A percentile compares a stretch with the other conserved stretches of the same genome.
These are phyloP conservation scores for Lonicera japonica DNA, from an alignment of 129 eudicot species.

Conservation along the genomic window DNA sequence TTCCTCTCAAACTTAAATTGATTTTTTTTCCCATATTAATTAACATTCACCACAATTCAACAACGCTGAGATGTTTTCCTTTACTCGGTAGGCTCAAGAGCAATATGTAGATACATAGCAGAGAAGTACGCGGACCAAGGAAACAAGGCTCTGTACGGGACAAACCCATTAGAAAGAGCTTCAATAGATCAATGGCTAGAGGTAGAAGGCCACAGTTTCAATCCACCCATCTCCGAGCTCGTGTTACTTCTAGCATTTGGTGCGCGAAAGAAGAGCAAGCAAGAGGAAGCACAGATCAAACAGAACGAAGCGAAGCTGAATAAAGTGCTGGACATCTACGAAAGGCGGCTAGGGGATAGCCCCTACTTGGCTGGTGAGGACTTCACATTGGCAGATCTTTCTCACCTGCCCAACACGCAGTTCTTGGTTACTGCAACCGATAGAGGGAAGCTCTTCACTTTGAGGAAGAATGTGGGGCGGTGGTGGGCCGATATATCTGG, in stretches of 20 bases:
- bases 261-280: conserved; percentile 57
- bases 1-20: neutral
- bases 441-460: conserved; percentile 42
- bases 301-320: conserved; percentile 57
- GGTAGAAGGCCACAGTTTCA: conserved; percentile 70
- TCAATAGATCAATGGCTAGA: conserved; percentile 87
- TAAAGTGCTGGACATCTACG: conserved; percentile 73
- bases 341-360: conserved; percentile 55
- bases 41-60: conserved; percentile 2
- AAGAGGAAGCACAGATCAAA: conserved; percentile 54
- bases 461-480: conserved; percentile 69
- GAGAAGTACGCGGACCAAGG: conserved; percentile 58
- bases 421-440: conserved; percentile 42
- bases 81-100: conserved; percentile 82
- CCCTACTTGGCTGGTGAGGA: conserved; percentile 69
- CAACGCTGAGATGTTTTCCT: too few species aligned
- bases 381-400: conserved; percentile 75
- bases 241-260: conserved; percentile 62
- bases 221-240: conserved; percentile 54
- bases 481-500: conserved; percentile 85
- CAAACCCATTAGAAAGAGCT: conserved; percentile 61
- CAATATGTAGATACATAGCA: conserved; percentile 62
- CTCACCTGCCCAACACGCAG: conserved; percentile 67
- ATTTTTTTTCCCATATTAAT: neutral
- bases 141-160: conserved; percentile 49